Base-by-base conservation (phyloP, 176 grass and related monocot genomes). In the Poa annua region DNA sequence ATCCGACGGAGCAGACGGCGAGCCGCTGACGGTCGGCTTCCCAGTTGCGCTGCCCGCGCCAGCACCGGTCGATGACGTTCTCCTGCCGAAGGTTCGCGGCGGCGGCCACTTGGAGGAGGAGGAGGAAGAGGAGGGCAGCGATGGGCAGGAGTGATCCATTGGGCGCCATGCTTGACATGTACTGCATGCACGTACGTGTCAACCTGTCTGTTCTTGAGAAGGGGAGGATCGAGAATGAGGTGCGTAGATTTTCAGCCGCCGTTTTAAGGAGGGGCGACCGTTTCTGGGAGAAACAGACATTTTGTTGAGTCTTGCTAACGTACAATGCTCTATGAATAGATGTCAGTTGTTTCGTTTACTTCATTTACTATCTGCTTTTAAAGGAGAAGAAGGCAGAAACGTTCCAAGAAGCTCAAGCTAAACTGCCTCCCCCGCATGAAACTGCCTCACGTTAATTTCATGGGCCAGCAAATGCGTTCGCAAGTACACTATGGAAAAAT, bases 41-140 rank as follows among this genome's bases (percentile, higher is more conserved):
- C 96, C 96, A 98, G 24, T 86, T 90, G 17, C 15, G 26, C 7
- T 89, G 59, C 13, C 88, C 36, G 3, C 92, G 90, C 92, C 96
- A 95, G 77, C 92, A 98, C 49, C 80, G 63, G 66, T 98, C 92
- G 19, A 98, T 88, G 54, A 90, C 6, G 68, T 98, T 98, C 13
- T 39, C 39, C 25, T 63, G 45, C 7, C 39, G 60, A 50, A 69
- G 17, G 71, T 36, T 52, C 6, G 56, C 39, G 34, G 42, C 1
- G 34, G 39, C 7, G 15, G 55, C 22, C 12, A 4, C 14, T 0
- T 75, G 22, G 2, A 71, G 17, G 35, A 54, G 17, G 35, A 54
- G 22, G 54, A 91, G 75, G 68, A 87, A 20, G 14, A 89, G 2
- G 45, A 84, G 55, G 13, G 80, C 54, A 50, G 35, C 36, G 53